Evolutionary conservation across 2,329 filamentous ascomycete genomes (phyloP).

Genomic region (Pseudodiploospora longispora): DNA sequence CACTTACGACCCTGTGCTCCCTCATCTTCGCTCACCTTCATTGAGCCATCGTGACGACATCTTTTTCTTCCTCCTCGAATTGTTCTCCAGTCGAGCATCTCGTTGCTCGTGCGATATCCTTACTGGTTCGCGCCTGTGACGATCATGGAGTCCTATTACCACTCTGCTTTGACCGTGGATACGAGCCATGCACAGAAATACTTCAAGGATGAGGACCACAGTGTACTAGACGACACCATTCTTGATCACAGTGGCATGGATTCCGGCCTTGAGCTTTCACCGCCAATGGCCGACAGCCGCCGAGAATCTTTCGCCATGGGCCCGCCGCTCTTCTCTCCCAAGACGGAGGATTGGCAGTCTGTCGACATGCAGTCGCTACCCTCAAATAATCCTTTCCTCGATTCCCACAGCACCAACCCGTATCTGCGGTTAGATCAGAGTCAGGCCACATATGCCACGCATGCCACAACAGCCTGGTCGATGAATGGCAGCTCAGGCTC

Average conservation of each 20-base stretch:
- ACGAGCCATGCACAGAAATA: conserved; percentile 45
- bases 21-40: neutral
- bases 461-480: conserved; percentile 48
- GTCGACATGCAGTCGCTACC: conserved; percentile 57
- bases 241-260: conserved; percentile 52
- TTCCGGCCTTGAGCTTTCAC: conserved; percentile 55
- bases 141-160: conserved; percentile 35
- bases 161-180: conserved; percentile 44
- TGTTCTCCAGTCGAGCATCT: conserved; percentile 1
- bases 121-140: conserved; percentile 27
- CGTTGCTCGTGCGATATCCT: conserved; percentile 35
- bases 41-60: neutral
- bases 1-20: conserved; percentile 3
- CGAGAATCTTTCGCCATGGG: conserved; percentile 55
- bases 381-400: conserved; percentile 56
- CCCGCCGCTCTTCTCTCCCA: conserved; percentile 53
- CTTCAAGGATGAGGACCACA: conserved; percentile 54
- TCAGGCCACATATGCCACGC: conserved; percentile 33
- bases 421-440: conserved; percentile 57
- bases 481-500: conserved; percentile 59
- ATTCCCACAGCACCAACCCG: conserved; percentile 54
- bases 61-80: neutral
- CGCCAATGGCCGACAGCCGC: conserved; percentile 53
- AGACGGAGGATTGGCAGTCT: conserved; percentile 55
- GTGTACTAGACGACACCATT: conserved; percentile 53